Base-by-base conservation (phyloP, 2,329 filamentous ascomycete species). In the Didymella exigua region DNA sequence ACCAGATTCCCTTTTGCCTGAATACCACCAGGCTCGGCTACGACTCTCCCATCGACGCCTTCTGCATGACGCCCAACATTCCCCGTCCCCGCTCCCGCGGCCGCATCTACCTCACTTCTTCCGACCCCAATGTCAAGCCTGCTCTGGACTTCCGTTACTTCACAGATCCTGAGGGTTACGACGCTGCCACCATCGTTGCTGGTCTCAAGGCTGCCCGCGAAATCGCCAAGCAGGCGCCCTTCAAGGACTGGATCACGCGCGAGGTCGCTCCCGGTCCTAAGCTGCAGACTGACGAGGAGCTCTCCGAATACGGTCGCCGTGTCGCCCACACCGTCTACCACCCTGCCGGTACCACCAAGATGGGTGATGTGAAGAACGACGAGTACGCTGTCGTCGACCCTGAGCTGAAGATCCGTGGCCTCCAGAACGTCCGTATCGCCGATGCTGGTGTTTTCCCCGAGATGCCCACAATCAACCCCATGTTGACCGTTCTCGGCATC, bases 41-140 rank as follows among this genome's bases (percentile, higher is more conserved):
- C 74, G 85, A 87, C 67, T 79, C 80, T 34, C 85, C 85, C 43
- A 79, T 88, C 57, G 89, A 93, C 68, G 91, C 90, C 47, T 96
- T 96, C 81, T 95, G 91, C 84, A 95, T 95, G 88, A 95, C 91
- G 14, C 91, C 91, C 68, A 95, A 96, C 79, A 95, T 96, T 68
- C 90, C 90, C 29, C 89, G 91, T 21, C 89, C 91, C 24, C 87
- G 89, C 49, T 92, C 89, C 41, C 86, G 88, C 49, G 91, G 91
- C 55, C 84, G 86, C 61, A 80, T 93, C 68, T 93, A 89, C 78
- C 84, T 93, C 62, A 91, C 88, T 48, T 91, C 88, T 24, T 75
- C 86, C 30, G 89, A 93, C 75, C 89, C 90, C 1, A 81, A 71
- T 61, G 86, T 90, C 73, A 93, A 93, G 79, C 90, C 90, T 14